phyloP scores from a whole-genome alignment of 306 rosid genomes.

The Spatholobus suberectus region DNA sequence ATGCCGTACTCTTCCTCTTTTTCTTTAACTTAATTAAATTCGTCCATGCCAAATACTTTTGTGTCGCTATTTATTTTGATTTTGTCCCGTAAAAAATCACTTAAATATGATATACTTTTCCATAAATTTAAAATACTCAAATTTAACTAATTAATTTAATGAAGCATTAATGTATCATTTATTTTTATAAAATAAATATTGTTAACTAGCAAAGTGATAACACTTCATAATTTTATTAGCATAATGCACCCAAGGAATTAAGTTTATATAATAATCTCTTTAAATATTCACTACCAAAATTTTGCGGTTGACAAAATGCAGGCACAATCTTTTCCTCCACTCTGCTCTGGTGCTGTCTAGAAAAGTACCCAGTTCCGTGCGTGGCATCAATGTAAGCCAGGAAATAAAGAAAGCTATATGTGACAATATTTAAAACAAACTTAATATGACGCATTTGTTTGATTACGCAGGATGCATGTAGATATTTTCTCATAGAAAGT shows the following conservation, averaged over 20 bases:
- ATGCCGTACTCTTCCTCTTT: no score
- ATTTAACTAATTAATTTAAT: no score
- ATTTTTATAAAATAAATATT: not conserved
- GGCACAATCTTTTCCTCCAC: conserved; percentile 93
- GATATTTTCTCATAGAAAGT: conserved; percentile 75
- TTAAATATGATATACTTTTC: no score
- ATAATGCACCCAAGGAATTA: no score
- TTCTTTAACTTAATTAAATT: no score
- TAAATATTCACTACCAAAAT: not conserved
- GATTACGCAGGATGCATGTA: conserved; percentile 77
- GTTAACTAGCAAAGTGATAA: not conserved
- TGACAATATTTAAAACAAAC: not conserved
- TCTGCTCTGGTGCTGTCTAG: conserved; percentile 95
- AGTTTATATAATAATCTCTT: not conserved
- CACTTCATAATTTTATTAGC: not conserved
- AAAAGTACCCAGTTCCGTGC: conserved; percentile 70
- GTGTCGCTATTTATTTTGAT: not conserved
- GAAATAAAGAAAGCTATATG: not conserved
- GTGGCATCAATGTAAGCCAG: conserved; percentile 75
- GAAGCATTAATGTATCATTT: no score
- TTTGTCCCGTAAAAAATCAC: not conserved
- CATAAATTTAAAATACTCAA: no score
- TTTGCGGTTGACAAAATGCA: conserved; percentile 39
- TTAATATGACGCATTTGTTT: not conserved
- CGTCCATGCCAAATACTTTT: no score